Percentiles rank a stretch among this genome's conserved stretches.
These are phyloP conservation scores for Kokia cookei DNA, from an alignment of 441 rosid species.

Conservation along the genomic window DNA sequence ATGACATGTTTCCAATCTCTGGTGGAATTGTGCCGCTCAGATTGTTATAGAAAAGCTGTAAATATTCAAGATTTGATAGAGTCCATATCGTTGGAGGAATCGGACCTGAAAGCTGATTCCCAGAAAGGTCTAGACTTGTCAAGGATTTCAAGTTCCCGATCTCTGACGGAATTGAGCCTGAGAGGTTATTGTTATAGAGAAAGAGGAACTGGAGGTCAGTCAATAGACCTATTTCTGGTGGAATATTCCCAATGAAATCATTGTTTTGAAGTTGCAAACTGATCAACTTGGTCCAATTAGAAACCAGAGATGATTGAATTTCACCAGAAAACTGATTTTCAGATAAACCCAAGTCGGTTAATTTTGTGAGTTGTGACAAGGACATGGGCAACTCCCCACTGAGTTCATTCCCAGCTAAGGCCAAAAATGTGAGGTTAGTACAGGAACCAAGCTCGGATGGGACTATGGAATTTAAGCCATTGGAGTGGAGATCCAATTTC, in stretches of 20 bases:
- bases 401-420: constrained; percentile 44
- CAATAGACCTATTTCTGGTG: constrained; percentile 36
- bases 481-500: constrained; percentile 36
- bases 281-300: constrained; percentile 40
- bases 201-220: constrained; percentile 27
- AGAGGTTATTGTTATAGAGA: constrained; percentile 34
- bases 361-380: constrained; percentile 37
- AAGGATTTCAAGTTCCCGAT: constrained; percentile 35
- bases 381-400: constrained; percentile 49
- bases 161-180: constrained; percentile 41
- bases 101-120: constrained; percentile 30
- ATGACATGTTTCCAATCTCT: constrained; percentile 33
- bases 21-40: constrained; percentile 39
- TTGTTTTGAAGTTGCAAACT: constrained; percentile 58
- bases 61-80: constrained; percentile 11
- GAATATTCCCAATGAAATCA: constrained; percentile 38
- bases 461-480: constrained; percentile 37
- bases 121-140: constrained; percentile 22
- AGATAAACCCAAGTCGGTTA: constrained; percentile 34
- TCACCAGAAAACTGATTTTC: constrained; percentile 41
- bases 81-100: constrained; percentile 35
- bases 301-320: constrained; percentile 32
- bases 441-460: constrained; percentile 57
- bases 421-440: constrained; percentile 39
- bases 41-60: constrained; percentile 34